Evolutionary conservation across 495 filamentous ascomycete genomes (phyloP).

Genomic region (Thozetella sp.): DNA sequence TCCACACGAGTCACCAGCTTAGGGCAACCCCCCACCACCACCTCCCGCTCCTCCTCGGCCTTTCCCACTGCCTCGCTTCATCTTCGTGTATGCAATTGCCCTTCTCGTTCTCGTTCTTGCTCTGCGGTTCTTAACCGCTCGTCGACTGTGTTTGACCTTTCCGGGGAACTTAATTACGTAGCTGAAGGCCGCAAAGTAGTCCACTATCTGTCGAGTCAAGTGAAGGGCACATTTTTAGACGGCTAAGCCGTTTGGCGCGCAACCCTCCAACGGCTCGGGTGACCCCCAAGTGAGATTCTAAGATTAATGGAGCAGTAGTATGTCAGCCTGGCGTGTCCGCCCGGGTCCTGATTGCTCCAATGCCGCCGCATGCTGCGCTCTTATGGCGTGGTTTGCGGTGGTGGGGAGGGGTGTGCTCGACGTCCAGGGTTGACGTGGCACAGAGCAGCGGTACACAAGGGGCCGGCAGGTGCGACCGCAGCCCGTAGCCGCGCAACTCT

Average conservation of each 20-base stretch:
- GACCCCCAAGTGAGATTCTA: background rate
- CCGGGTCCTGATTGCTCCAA: background rate
- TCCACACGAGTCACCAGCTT: background rate
- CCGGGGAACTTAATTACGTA: background rate
- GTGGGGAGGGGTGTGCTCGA: too few relatives aligned
- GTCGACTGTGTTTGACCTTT: background rate
- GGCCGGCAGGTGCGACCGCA: background rate
- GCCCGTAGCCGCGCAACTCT: constrained; percentile 1
- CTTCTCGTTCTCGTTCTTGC: too few relatives aligned
- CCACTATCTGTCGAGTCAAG: background rate
- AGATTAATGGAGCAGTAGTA: background rate
- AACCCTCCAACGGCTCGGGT: background rate
- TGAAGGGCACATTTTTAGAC: background rate
- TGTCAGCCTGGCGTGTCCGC: background rate
- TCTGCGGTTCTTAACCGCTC: background rate
- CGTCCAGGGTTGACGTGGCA: background rate
- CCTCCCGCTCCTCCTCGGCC: too few relatives aligned
- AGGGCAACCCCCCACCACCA: background rate
- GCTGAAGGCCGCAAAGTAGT: background rate
- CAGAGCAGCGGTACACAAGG: background rate
- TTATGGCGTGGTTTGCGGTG: background rate
- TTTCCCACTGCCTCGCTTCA: too few relatives aligned
- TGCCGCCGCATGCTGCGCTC: background rate
- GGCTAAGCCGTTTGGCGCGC: background rate
- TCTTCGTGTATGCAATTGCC: background rate